These are phyloP conservation scores for Berkeleyomyces basicola DNA, from an alignment of 2,329 filamentous ascomycete species.

Conservation along the genomic window DNA sequence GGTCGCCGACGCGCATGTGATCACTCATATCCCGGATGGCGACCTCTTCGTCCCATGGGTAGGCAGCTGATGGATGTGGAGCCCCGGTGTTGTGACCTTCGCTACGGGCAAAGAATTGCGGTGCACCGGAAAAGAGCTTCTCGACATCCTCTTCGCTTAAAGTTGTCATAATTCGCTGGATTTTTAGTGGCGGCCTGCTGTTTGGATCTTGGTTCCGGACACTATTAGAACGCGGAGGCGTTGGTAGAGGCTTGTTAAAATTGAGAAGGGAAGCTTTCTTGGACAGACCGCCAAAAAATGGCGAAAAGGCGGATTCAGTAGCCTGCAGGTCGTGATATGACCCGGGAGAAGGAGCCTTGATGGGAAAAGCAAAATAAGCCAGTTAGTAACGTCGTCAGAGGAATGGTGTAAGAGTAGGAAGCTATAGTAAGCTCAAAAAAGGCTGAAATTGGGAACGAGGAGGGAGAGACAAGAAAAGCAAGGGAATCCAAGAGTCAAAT, in stretches of 20 bases:
- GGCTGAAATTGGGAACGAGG: neutral
- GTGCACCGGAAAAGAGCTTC: slow-evolving; percentile 59
- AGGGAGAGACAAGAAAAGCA: neutral
- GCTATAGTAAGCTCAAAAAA: neutral
- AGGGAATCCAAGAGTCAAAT: neutral
- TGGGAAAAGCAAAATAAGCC: neutral
- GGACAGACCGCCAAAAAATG: neutral
- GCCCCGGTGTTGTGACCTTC: slow-evolving; percentile 43
- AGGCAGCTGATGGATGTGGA: slow-evolving; percentile 46
- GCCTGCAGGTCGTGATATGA: neutral
- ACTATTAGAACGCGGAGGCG: slow-evolving; percentile 28
- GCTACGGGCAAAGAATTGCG: slow-evolving; percentile 49
- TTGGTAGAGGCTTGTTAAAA: slow-evolving; percentile 41
- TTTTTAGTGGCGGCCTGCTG: slow-evolving; percentile 30
- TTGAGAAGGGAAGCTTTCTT: slow-evolving; percentile 19
- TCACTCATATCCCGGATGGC: slow-evolving; percentile 48
- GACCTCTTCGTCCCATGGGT: slow-evolving; percentile 48
- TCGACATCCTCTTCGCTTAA: slow-evolving; percentile 44
- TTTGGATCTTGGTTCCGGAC: slow-evolving; percentile 22
- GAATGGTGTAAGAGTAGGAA: neutral
- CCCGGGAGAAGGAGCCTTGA: slow-evolving; percentile 2
- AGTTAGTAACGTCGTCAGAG: neutral
- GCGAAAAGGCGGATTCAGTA: neutral
- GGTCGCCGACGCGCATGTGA: slow-evolving; percentile 44
- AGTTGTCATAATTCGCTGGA: slow-evolving; percentile 42